Conservation (phyloP, 495 filamentous ascomycete genomes). For the Choiromyces venosus region DNA sequence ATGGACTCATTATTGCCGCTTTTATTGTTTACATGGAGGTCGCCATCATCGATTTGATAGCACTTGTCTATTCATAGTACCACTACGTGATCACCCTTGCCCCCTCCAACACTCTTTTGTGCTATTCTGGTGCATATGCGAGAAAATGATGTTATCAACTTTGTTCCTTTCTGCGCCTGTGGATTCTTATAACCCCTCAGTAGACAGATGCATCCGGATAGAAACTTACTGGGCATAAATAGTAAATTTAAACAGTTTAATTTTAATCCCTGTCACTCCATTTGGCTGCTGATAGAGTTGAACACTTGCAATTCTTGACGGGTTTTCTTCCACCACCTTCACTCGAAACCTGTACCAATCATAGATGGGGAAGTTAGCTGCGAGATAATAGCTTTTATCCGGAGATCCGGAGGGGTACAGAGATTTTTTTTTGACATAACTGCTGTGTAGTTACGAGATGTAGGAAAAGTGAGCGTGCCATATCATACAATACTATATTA, state of each 20-base stretch:
- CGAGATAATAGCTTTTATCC: background rate
- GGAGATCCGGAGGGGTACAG: background rate
- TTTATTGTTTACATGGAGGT: background rate
- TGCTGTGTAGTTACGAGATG: background rate
- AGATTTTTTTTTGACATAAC: background rate
- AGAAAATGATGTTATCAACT: background rate
- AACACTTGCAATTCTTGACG: background rate
- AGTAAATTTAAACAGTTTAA: too few species aligned
- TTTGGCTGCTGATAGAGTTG: too few species aligned
- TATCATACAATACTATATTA: too few species aligned
- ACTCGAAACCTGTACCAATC: background rate
- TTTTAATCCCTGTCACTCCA: background rate
- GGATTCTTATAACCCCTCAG: background rate
- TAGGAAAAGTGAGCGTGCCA: background rate
- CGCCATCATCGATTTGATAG: background rate
- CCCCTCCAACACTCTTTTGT: background rate
- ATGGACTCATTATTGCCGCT: background rate
- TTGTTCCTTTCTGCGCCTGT: background rate
- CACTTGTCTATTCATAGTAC: background rate
- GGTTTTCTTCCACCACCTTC: background rate
- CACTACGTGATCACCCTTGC: background rate
- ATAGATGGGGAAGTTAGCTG: background rate
- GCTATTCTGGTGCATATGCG: background rate
- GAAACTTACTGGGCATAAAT: too few species aligned
- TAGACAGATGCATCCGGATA: background rate